These are phyloP conservation scores for Akanthomyces muscarius DNA, from an alignment of 2,329 filamentous ascomycete species.

Conservation along the genomic window DNA sequence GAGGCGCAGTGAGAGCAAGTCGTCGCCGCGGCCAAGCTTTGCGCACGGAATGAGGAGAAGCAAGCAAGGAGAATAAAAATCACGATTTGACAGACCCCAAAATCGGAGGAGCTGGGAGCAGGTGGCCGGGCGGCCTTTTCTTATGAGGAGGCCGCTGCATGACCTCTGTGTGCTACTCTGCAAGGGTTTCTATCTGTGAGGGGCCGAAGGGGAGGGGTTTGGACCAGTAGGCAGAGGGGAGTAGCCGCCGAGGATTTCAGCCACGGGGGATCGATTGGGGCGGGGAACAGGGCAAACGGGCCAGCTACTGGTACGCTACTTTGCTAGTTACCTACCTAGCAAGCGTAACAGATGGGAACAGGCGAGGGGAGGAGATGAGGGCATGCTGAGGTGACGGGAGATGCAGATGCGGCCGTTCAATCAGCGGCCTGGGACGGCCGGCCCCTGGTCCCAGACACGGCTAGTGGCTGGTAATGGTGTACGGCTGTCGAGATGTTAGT, in stretches of 20 bases:
- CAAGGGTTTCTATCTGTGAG: background rate
- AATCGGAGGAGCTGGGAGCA: background rate
- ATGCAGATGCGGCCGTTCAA: background rate
- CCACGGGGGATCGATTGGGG: constrained; percentile 1
- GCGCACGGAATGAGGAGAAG: background rate
- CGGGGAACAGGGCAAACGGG: background rate
- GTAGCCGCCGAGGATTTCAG: constrained; percentile 6
- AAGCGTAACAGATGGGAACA: background rate
- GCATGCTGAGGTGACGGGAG: background rate
- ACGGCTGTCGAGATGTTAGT: background rate
- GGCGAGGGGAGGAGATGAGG: background rate
- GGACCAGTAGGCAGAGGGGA: background rate
- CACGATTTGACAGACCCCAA: background rate
- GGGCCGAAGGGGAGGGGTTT: background rate
- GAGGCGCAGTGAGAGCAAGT: background rate
- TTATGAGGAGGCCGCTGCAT: background rate
- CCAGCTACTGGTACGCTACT: background rate
- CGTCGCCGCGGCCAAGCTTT: background rate
- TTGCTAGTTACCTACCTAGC: background rate
- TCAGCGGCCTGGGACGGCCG: background rate
- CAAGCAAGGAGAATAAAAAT: background rate
- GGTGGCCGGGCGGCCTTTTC: constrained; percentile 9
- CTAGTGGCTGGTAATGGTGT: background rate
- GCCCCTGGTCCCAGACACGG: background rate
- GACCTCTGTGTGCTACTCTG: background rate